phyloP scores from a whole-genome alignment of 192 early-diverging fungal genomes.

The Umbelopsis sp. region DNA sequence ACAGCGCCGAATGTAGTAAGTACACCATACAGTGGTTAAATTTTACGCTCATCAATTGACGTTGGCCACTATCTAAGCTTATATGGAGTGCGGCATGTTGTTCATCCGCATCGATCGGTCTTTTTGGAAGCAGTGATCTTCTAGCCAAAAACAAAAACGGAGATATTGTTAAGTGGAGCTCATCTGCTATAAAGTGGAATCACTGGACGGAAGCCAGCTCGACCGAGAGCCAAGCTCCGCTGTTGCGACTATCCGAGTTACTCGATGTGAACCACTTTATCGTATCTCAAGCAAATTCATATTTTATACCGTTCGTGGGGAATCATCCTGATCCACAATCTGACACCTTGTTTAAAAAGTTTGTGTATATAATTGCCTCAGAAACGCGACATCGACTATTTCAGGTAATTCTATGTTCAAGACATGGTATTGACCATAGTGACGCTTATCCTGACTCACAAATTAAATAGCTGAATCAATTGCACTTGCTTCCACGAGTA shows the following conservation, averaged over 20 bases:
- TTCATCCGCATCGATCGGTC: constrained; percentile 69
- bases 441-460: background rate
- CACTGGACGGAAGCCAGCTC: constrained; percentile 44
- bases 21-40: background rate
- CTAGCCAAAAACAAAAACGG: constrained; percentile 74
- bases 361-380: constrained; percentile 52
- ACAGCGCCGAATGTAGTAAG: constrained; percentile 78
- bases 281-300: constrained; percentile 74
- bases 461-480: constrained; percentile 51
- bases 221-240: constrained; percentile 61
- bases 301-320: constrained; percentile 69
- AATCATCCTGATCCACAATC: constrained; percentile 44
- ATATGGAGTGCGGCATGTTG: constrained; percentile 79
- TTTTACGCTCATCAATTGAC: background rate
- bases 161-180: constrained; percentile 65
- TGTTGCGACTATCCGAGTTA: constrained; percentile 69
- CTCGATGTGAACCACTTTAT: constrained; percentile 90
- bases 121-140: constrained; percentile 69
- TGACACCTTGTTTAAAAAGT: constrained; percentile 41
- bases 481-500: constrained; percentile 61
- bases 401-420: constrained; percentile 47
- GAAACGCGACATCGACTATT: constrained; percentile 66
- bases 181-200: constrained; percentile 51
- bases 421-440: background rate
- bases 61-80: constrained; percentile 40